Base-by-base conservation (phyloP, 139 green algal genomes). In the Coelastrella sp. region DNA sequence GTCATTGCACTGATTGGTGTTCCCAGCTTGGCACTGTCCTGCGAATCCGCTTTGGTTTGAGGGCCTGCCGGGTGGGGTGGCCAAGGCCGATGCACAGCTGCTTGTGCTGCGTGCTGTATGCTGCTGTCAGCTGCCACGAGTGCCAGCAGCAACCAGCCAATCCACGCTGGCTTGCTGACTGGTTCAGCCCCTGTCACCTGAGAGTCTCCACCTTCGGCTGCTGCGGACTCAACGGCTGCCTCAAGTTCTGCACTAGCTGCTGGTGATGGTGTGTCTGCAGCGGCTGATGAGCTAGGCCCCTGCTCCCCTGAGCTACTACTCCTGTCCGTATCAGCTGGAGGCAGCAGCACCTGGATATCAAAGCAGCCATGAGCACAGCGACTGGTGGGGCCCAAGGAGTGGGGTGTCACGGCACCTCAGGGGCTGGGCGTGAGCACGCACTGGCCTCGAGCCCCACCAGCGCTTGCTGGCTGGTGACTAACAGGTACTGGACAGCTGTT, bases 281-380 rank as follows among this genome's bases (percentile, higher is more conserved):
- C 56, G 23, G 79, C 56, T 68, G 78, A 2, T 84, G 88, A 76
- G 68, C 68, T 76, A 76, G 68, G 14, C 16, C 5, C 22, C 64
- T 65, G 81, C 81, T 56, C 16, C 64, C 47, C 81, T 77, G 81
- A 57, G 23, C 54, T 66, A 61, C 66, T 88, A 68, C 17, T 88
- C 17, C 66, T 56, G 57, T 56, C 80, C 59, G 23, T 57, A 16
- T 65, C 78, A 84, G 78, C 68, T 76, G 68, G 78, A n/a, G 80
- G 80, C 80, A 86, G 11, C 58, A 86, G 58, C 80, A 86, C 80
- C 80, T 86, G 80, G 16, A 64, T 83, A 54, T 83, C 11, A 65
- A 3, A 83, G 77, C 77, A 86, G 80, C 59, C 83, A 76, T 80
- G 32, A 75, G 66, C 83, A 88, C 58, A 80, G 83, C 83, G 68